Base-by-base conservation (phyloP, 805 yeast species). In the Scheffersomyces ergatensis region DNA sequence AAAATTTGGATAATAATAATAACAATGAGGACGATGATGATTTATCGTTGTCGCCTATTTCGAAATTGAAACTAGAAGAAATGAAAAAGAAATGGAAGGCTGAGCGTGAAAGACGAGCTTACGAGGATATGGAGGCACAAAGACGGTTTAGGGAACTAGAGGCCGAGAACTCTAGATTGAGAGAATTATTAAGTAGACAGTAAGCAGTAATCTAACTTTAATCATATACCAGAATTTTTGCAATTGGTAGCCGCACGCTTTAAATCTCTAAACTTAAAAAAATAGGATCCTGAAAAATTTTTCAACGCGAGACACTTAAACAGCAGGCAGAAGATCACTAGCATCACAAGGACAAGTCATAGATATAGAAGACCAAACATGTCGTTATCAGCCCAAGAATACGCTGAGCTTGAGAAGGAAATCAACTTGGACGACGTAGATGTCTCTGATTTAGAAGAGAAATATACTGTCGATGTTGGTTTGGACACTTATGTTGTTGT, bases 381-480 rank as follows among this genome's bases (percentile, higher is more conserved):
- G 58, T 36, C 57, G 14, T 29, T 34, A 27, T 33, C 44, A 17
- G 61, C 54, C 41, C 47, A 49, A 34, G 56, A 51, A 38, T 46
- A 53, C 40, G 38, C 44, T 49, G 65, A 55, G 34, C 67, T 69
- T 49, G 75, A 65, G 45, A 58, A 59, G 44, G 67, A 70, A 50
- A 55, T 70, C 54, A 54, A 54, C 31, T 51, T 68, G 37, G 73
- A 68, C 37, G 83, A 83, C 49, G 68, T 86, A 53, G 92, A 85
- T 61, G 89, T 87, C 68, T 69, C 88, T 46, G 97, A 90, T 62
- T 74, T 92, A 57, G 97, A 92, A 63, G 81, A 76, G 42, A 73
- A 87, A 65, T 89, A 76, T 63, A 64, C 77, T 18, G 81, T 85
- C 37, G 80, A 78, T 38, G 67, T 74, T 43, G 78, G 81, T 37